Base-by-base conservation (phyloP, 129 eudicot genomes). In the Helichrysum umbraculigerum region DNA sequence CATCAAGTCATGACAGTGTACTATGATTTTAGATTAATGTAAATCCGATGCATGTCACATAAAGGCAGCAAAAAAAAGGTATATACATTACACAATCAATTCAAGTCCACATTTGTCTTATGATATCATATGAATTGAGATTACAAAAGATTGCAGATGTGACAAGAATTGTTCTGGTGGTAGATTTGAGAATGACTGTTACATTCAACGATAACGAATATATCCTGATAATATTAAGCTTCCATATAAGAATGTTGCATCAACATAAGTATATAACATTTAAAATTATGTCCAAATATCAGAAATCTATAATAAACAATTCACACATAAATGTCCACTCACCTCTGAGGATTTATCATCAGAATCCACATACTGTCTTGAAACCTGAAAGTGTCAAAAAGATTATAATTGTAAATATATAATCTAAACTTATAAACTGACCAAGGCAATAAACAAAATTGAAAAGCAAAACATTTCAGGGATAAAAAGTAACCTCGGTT, bases 281-380 rank as follows among this genome's bases (percentile, higher is more conserved):
- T 47, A 37, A 75, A 60, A 73, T n/a, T 20, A 60, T 66, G 22
- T 7, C 44, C 3, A 32, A 75, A 63, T 21, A 12, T 42, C 47
- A 42, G 0, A 51, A 51, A 65, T 35, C 8, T 51, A 19, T 5
- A 66, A 54, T 22, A 76, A 52, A 21, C 28, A 57, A 67, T 35
- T n/a, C 9, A 57, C 22, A 35, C 7, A 22, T 8, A 39, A 54
- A 42, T 22, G 19, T 59, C 34, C 28, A 75, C 66, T 84, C 73
- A 89, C 96, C 85, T 89, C 91, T 35, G 83, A 78, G 68, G 84
- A 82, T 75, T 81, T 85, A 42, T 90, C 92, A 62, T 77, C 73
- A 74, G 87, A 71, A 58, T 90, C 90, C 65, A 63, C 83, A 84
- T 69, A 71, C 51, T 77, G 44, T 77, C 84, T 82, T 34, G 86